A percentile compares a stretch with the other conserved stretches of the same genome.
Conservation (phyloP, 345 rosid genomes). For the Xanthoceras sorbifolium region DNA sequence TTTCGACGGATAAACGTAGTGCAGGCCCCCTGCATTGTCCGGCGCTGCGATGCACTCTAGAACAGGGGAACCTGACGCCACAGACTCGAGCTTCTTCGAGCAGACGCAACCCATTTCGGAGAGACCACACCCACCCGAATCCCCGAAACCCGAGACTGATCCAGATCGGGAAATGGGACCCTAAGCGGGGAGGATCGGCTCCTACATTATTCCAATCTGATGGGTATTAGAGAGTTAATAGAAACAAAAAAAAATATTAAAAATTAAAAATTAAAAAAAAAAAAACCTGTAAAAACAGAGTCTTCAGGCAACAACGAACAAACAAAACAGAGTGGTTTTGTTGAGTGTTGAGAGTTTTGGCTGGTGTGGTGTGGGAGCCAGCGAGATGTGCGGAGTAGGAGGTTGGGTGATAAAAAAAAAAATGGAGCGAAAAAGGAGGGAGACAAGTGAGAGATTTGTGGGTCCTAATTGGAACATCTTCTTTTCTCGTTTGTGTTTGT, state of each 20-base stretch:
- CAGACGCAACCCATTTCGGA: conserved; percentile 66
- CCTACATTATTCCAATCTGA: conserved; percentile 41
- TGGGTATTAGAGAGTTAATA: conserved; percentile 17
- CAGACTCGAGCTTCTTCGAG: conserved; percentile 49
- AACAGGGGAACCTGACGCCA: conserved; percentile 47
- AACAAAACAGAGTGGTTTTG: conserved; percentile 11
- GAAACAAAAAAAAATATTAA: not conserved
- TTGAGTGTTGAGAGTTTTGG: not conserved
- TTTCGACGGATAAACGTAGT: conserved; percentile 25
- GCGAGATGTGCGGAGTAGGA: conserved; percentile 48
- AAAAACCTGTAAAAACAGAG: conserved; percentile 20
- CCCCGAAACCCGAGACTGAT: conserved; percentile 50
- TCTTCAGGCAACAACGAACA: not conserved
- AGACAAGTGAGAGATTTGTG: conserved; percentile 37
- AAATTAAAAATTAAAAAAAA: not conserved
- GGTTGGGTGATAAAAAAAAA: no score
- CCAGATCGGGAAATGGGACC: conserved; percentile 55
- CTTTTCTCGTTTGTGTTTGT: not conserved
- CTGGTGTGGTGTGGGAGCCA: no score
- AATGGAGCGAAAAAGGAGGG: conserved; percentile 37
- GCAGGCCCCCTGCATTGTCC: conserved; percentile 19
- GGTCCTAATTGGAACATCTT: conserved; percentile 47
- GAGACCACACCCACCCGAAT: conserved; percentile 20
- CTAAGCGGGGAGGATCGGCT: conserved; percentile 29
- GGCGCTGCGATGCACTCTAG: not conserved